Percentiles rank a stretch among this genome's conserved stretches.
Evolutionary conservation across 257 asterid genomes (phyloP).

Genomic region (Cynanchum wilfordii): DNA sequence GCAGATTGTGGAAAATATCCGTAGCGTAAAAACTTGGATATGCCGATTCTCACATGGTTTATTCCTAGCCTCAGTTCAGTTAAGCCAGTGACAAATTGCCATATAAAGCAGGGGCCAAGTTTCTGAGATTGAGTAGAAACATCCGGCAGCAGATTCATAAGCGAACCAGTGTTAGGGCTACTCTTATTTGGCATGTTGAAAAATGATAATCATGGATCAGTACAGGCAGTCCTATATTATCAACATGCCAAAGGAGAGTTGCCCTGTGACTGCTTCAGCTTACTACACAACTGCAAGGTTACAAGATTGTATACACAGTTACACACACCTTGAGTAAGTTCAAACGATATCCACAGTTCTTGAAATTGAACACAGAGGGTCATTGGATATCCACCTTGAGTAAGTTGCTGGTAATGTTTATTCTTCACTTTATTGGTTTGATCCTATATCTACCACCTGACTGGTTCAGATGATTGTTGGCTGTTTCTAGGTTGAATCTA

Average conservation of each 20-base stretch:
- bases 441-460: not conserved
- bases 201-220: not conserved
- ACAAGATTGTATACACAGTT: too few relatives aligned
- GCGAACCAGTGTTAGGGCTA: constrained; percentile 43
- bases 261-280: constrained; percentile 43
- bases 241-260: constrained; percentile 68
- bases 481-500: not conserved
- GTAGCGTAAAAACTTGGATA: constrained; percentile 27
- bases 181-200: constrained; percentile 46
- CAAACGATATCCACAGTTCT: too few relatives aligned
- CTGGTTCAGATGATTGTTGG: not conserved
- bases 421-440: not conserved
- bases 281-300: constrained; percentile 2
- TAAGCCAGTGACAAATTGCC: not conserved
- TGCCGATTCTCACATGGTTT: constrained; percentile 33
- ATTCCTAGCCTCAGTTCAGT: constrained; percentile 16
- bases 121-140: not conserved
- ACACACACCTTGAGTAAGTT: too few relatives aligned
- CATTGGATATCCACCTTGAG: too few relatives aligned
- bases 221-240: not conserved
- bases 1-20: constrained; percentile 14
- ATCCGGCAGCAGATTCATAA: constrained; percentile 5
- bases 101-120: constrained; percentile 3
- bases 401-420: too few relatives aligned
- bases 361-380: too few relatives aligned